phyloP scores from a whole-genome alignment of 2,329 filamentous ascomycete species.

The Xylariaceae sp. region DNA sequence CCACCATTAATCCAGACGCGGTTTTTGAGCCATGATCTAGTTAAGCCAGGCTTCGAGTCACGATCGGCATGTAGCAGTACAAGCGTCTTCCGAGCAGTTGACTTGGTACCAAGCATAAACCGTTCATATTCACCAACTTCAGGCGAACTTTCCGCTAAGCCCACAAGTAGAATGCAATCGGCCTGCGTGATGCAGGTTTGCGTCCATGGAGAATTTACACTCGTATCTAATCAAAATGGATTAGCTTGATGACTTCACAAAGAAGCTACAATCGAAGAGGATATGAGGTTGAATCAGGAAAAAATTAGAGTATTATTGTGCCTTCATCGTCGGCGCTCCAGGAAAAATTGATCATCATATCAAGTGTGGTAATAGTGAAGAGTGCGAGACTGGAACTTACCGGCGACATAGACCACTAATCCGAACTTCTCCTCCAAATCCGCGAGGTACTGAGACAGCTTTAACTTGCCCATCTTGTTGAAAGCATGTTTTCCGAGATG shows the following conservation, averaged over 20 bases:
- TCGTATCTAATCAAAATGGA: constrained; percentile 61
- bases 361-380: constrained; percentile 10
- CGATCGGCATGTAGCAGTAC: constrained; percentile 85
- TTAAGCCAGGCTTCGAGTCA: constrained; percentile 78
- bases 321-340: constrained; percentile 51
- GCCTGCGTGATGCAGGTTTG: constrained; percentile 96
- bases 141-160: constrained; percentile 81
- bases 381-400: constrained; percentile 38
- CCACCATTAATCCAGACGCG: constrained; percentile 97
- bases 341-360: constrained; percentile 49
- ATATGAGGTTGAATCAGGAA: constrained; percentile 45
- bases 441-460: constrained; percentile 90
- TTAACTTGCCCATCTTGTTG: constrained; percentile 94
- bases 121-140: constrained; percentile 94
- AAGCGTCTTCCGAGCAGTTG: constrained; percentile 86
- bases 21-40: constrained; percentile 83
- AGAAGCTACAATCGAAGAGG: not conserved
- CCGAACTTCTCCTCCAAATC: constrained; percentile 97
- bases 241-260: constrained; percentile 1
- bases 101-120: constrained; percentile 94
- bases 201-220: constrained; percentile 95
- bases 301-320: constrained; percentile 61
- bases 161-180: constrained; percentile 90
- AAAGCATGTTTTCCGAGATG: constrained; percentile 95
- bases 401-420: constrained; percentile 87